Conservation (phyloP, 2,329 filamentous ascomycete genomes). For the Alternaria gansuensis region DNA sequence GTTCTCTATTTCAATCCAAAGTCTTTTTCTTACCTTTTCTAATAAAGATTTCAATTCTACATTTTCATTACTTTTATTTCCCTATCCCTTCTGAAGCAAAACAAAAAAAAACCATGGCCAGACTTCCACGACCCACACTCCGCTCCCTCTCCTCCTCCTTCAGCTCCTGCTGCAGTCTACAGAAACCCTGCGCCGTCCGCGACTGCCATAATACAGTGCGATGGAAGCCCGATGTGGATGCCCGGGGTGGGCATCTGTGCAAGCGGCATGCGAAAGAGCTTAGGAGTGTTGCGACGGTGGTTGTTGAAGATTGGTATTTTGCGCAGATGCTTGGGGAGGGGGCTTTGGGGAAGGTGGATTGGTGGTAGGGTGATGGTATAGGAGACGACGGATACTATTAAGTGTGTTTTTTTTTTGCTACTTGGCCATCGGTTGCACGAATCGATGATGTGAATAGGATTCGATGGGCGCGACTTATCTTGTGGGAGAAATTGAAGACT, state of each 20-base stretch:
- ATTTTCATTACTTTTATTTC: too few species aligned
- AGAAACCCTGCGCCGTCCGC: conserved; percentile 3
- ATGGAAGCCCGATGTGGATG: background rate
- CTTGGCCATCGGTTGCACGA: background rate
- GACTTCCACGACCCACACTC: background rate
- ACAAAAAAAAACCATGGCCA: background rate
- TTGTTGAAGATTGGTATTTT: conserved; percentile 7
- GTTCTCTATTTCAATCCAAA: background rate
- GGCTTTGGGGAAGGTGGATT: background rate
- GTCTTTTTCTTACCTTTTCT: too few species aligned
- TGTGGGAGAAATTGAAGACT: conserved; percentile 11
- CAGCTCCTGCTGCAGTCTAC: conserved; percentile 1
- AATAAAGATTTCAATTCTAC: too few species aligned
- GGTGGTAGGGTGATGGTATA: background rate
- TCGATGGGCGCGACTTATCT: conserved; percentile 15
- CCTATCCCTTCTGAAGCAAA: too few species aligned
- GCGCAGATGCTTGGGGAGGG: background rate
- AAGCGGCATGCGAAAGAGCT: conserved; percentile 5
- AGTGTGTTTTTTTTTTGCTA: too few species aligned
- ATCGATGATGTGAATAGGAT: conserved; percentile 3
- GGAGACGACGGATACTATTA: too few species aligned
- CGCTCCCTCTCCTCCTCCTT: background rate
- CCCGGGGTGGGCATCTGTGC: background rate
- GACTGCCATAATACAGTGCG: background rate
- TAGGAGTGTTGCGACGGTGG: background rate